Evolutionary conservation across 257 asterid species (phyloP).

Genomic region (Solanum sparsipilum): DNA sequence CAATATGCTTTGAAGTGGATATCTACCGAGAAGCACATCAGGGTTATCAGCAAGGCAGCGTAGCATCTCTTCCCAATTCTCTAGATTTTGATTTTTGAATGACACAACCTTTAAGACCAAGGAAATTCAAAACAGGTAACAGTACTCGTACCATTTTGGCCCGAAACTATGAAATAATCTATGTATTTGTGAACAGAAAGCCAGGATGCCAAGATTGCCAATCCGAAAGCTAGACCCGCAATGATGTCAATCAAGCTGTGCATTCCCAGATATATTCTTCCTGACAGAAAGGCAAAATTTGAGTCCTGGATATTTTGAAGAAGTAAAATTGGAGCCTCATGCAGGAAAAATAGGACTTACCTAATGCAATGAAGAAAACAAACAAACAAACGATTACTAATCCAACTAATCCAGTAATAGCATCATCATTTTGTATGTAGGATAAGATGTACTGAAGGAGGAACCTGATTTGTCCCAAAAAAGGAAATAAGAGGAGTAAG

Average conservation of each 20-base stretch:
- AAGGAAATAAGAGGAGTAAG: conserved; percentile 3
- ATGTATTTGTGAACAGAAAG: conserved; percentile 47
- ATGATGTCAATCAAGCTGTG: conserved; percentile 80
- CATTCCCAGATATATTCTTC: conserved; percentile 94
- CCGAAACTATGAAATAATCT: conserved; percentile 58
- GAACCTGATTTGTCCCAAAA: conserved; percentile 38
- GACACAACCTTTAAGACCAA: neutral
- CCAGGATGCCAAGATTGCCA: conserved; percentile 69
- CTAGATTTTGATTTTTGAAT: neutral
- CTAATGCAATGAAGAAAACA: conserved; percentile 64
- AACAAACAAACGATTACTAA: conserved; percentile 37
- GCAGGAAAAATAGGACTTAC: conserved; percentile 26
- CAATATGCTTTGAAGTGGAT: neutral
- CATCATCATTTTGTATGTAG: conserved; percentile 28
- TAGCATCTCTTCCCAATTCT: neutral
- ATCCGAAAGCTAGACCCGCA: conserved; percentile 66
- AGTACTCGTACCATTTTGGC: conserved; percentile 57
- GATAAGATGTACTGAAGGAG: conserved; percentile 54
- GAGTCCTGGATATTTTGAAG: conserved; percentile 1
- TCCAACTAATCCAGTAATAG: conserved; percentile 26
- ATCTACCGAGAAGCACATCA: neutral
- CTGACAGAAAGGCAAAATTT: conserved; percentile 22
- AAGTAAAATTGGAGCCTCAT: neutral
- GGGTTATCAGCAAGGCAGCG: neutral
- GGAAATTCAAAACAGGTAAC: neutral